phyloP scores from a whole-genome alignment of 116 monocot species.

The Papilionanthe hybrid region DNA sequence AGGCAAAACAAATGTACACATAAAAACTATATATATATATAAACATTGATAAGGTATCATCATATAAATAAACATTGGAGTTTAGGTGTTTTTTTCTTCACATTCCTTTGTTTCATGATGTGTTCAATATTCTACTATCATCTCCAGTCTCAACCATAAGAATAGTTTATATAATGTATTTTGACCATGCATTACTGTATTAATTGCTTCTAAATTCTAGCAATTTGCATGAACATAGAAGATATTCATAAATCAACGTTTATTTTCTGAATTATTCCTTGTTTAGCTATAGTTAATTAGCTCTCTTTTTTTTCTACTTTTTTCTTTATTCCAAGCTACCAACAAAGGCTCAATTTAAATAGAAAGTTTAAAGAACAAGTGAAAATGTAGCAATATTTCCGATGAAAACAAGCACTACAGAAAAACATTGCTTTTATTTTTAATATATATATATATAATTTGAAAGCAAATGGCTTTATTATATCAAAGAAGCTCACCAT shows the following conservation, averaged over 20 bases:
- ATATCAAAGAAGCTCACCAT: background rate
- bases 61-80: too few species aligned
- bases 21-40: too few species aligned
- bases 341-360: too few species aligned
- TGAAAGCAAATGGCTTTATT: background rate
- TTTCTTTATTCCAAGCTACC: too few species aligned
- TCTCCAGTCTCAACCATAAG: background rate
- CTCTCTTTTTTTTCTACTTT: background rate
- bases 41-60: too few species aligned
- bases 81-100: background rate
- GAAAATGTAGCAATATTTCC: background rate
- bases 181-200: background rate
- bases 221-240: background rate
- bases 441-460: background rate
- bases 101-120: background rate
- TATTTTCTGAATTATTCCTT: background rate
- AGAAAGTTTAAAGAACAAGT: too few species aligned
- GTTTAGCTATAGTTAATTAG: background rate
- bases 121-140: background rate
- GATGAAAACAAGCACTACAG: background rate
- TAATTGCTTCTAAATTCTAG: background rate
- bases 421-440: too few species aligned
- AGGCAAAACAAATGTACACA: background rate
- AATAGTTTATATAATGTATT: background rate
- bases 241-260: background rate